A percentile compares a stretch with the other conserved stretches of the same genome.
Evolutionary conservation across 345 rosid species (phyloP).

Genomic region (Syzygium jambos): DNA sequence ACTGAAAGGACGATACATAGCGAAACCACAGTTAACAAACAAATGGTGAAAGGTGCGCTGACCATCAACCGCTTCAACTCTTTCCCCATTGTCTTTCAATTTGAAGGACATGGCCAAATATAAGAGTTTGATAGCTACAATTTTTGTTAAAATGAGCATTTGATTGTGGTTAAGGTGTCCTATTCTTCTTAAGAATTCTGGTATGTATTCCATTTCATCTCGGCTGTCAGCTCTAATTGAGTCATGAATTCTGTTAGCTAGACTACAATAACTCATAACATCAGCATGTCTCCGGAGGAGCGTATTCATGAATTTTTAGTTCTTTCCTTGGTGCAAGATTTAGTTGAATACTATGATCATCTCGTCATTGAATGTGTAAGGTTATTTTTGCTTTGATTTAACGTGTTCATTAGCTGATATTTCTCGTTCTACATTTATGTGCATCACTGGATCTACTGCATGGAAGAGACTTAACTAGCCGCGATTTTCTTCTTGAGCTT

Average conservation of each 20-base stretch:
- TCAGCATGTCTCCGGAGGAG: too few species aligned
- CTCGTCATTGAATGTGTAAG: background rate
- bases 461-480: background rate
- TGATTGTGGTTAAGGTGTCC: background rate
- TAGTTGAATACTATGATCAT: background rate
- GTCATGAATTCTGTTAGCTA: background rate
- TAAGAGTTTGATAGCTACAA: background rate
- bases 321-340: background rate
- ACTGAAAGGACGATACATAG: background rate
- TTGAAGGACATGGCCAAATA: background rate
- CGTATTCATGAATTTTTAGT: background rate
- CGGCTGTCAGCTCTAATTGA: background rate
- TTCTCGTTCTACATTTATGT: background rate
- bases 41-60: background rate
- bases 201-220: background rate
- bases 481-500: background rate
- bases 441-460: background rate
- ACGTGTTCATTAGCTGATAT: background rate
- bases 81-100: background rate
- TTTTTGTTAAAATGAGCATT: too few species aligned
- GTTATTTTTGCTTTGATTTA: background rate
- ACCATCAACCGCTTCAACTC: background rate
- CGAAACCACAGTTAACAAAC: background rate
- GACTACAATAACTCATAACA: background rate
- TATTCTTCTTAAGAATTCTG: background rate